Percentiles rank a stretch among this genome's conserved stretches.
These are phyloP conservation scores for Arachis stenosperma DNA, from an alignment of 306 rosid species.

Conservation along the genomic window DNA sequence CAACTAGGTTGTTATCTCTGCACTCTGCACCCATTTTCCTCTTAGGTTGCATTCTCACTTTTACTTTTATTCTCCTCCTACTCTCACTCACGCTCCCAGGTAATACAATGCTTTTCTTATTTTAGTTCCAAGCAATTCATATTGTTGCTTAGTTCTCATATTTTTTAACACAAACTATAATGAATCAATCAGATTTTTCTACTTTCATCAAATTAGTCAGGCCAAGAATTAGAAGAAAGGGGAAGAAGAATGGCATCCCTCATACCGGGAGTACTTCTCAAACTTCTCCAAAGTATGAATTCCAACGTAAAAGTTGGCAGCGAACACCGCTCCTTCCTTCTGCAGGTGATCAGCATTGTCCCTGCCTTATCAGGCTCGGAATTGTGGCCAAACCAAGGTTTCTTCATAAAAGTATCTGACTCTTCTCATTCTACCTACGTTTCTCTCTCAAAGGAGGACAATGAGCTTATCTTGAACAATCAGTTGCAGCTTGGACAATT, in stretches of 20 bases:
- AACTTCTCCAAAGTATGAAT: slow-evolving; percentile 81
- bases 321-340: slow-evolving; percentile 81
- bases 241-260: slow-evolving; percentile 77
- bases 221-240: slow-evolving; percentile 27
- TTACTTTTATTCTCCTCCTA: slow-evolving; percentile 13
- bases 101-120: not conserved
- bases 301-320: slow-evolving; percentile 75
- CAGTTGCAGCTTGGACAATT: slow-evolving; percentile 91
- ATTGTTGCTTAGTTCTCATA: slow-evolving; percentile 25
- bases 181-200: not conserved
- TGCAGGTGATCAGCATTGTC: slow-evolving; percentile 83
- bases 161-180: not conserved
- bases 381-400: slow-evolving; percentile 85
- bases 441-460: slow-evolving; percentile 76
- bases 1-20: slow-evolving; percentile 26
- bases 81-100: not conserved
- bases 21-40: too few species aligned
- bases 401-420: slow-evolving; percentile 88
- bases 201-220: not conserved
- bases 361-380: slow-evolving; percentile 90
- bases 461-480: slow-evolving; percentile 81
- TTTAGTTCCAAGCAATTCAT: not conserved
- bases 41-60: too few species aligned
- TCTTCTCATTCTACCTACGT: slow-evolving; percentile 91
- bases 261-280: slow-evolving; percentile 78